A percentile compares a stretch with the other conserved stretches of the same genome.
phyloP scores from a whole-genome alignment of 1,284 basidiomycete genomes.

The Wallemia hederae region DNA sequence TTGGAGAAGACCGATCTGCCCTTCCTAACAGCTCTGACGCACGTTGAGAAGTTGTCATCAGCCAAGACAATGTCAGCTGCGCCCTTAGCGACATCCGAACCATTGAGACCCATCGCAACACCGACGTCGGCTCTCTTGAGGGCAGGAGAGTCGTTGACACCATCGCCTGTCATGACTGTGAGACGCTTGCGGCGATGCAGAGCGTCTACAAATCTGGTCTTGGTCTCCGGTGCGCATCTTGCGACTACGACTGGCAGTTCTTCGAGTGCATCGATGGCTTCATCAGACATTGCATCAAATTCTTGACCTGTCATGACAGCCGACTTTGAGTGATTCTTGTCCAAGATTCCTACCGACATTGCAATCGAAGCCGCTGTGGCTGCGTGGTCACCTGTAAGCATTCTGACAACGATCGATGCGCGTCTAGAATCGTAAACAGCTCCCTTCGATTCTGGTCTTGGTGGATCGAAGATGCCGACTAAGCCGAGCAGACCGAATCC shows the following conservation, averaged over 20 bases:
- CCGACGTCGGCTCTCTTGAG: conserved; percentile 29
- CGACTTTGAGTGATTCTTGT: conserved; percentile 15
- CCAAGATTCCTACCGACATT: conserved; percentile 24
- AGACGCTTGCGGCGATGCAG: conserved; percentile 21
- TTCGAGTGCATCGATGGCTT: conserved; percentile 26
- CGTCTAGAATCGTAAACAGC: conserved; percentile 31
- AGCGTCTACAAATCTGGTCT: conserved; percentile 26
- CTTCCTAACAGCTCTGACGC: conserved; percentile 33
- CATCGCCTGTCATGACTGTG: conserved; percentile 20
- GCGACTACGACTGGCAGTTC: conserved; percentile 29
- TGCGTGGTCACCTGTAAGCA: conserved; percentile 25
- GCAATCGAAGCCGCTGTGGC: conserved; percentile 23
- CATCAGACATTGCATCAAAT: conserved; percentile 32
- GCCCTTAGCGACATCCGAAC: conserved; percentile 35
- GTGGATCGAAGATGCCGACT: conserved; percentile 36
- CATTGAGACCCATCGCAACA: conserved; percentile 36
- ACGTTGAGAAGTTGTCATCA: conserved; percentile 43
- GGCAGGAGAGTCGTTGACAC: conserved; percentile 27
- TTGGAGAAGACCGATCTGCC: conserved; percentile 26
- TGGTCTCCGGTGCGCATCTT: conserved; percentile 25
- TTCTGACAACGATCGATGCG: conserved; percentile 35
- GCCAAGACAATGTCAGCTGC: conserved; percentile 32
- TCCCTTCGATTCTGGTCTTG: conserved; percentile 31
- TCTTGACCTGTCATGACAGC: conserved; percentile 25
- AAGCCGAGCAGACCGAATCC: conserved; percentile 31